Evolutionary conservation across 805 yeast species (phyloP).

Genomic region (Cyberlindnera xylosilytica): DNA sequence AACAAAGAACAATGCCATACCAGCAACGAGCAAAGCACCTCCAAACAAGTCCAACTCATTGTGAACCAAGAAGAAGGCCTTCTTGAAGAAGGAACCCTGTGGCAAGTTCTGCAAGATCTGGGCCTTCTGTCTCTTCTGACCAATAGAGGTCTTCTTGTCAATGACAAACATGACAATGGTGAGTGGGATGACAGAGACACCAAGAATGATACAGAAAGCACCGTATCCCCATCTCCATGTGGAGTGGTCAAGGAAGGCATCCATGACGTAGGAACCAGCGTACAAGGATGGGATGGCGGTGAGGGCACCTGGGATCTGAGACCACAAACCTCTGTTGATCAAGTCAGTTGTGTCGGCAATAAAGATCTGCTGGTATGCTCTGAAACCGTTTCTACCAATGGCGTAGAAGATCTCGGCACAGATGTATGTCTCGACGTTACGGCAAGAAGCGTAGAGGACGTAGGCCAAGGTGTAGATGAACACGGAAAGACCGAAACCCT

Average conservation of each 20-base stretch:
- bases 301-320: slow-evolving; percentile 34
- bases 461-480: slow-evolving; percentile 31
- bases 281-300: slow-evolving; percentile 30
- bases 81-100: slow-evolving; percentile 17
- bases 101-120: slow-evolving; percentile 17
- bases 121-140: slow-evolving; percentile 13
- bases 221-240: slow-evolving; percentile 53
- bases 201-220: slow-evolving; percentile 38
- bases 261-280: slow-evolving; percentile 29
- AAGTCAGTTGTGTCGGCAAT: slow-evolving; percentile 38
- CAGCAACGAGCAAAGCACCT: slow-evolving; percentile 19
- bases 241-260: slow-evolving; percentile 29
- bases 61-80: slow-evolving; percentile 13
- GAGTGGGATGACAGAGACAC: slow-evolving; percentile 23
- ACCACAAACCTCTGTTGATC: slow-evolving; percentile 36
- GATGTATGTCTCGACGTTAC: slow-evolving; percentile 31
- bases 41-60: slow-evolving; percentile 27
- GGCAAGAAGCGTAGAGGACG: slow-evolving; percentile 33
- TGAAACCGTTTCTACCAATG: slow-evolving; percentile 37
- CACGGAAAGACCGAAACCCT: slow-evolving; percentile 35
- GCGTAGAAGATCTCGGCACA: slow-evolving; percentile 36
- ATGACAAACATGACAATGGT: slow-evolving; percentile 24
- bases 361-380: slow-evolving; percentile 34
- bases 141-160: slow-evolving; percentile 19
- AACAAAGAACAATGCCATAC: slow-evolving; percentile 27